Evolutionary conservation across 768 basidiomycete species (phyloP).

Genomic region (Suillus occidentalis): DNA sequence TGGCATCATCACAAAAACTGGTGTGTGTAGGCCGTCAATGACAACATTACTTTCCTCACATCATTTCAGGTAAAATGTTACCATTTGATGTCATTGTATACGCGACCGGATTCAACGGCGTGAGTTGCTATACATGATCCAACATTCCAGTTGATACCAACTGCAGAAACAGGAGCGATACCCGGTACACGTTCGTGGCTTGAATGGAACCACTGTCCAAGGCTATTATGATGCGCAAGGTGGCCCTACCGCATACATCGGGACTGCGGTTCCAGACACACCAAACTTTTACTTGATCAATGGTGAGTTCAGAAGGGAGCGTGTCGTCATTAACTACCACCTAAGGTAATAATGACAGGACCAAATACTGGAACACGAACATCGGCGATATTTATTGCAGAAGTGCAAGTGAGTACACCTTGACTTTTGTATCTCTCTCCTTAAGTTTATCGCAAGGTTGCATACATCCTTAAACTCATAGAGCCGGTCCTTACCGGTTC

Average conservation of each 20-base stretch:
- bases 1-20: neutral
- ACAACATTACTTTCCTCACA: neutral
- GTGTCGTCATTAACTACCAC: neutral
- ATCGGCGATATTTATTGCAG: neutral
- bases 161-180: neutral
- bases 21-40: neutral
- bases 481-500: neutral
- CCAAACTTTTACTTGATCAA: slow-evolving; percentile 2
- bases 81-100: neutral
- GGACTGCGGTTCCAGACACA: neutral
- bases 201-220: neutral
- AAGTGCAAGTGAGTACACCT: neutral
- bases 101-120: neutral
- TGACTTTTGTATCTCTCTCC: neutral
- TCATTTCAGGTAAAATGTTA: neutral
- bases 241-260: neutral
- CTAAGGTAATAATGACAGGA: neutral
- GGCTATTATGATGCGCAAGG: neutral
- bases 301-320: neutral
- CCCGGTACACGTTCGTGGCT: neutral
- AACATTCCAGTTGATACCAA: neutral
- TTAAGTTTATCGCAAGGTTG: neutral
- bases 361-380: neutral
- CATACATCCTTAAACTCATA: neutral
- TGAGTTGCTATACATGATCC: neutral